Conservation (phyloP, 1,284 basidiomycete species). For the Anthracocystis walkeri region DNA sequence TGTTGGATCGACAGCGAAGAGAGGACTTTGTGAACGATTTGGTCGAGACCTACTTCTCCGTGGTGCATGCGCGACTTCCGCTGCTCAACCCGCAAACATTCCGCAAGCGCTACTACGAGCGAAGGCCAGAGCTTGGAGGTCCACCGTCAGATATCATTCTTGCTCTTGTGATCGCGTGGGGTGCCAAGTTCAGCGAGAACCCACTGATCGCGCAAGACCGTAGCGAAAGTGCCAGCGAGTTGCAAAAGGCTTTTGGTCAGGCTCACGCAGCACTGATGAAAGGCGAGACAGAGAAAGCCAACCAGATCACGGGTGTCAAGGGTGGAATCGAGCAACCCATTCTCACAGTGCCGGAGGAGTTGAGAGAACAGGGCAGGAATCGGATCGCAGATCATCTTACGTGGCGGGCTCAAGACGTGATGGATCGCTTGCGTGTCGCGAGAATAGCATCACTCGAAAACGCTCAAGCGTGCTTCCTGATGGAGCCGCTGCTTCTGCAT, state of each 20-base stretch:
- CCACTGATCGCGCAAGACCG: slow-evolving; percentile 82
- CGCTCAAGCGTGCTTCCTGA: slow-evolving; percentile 71
- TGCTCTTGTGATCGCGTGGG: slow-evolving; percentile 90
- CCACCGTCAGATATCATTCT: slow-evolving; percentile 77
- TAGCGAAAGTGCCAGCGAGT: slow-evolving; percentile 73
- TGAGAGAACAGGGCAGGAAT: slow-evolving; percentile 74
- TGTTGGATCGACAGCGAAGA: slow-evolving; percentile 47
- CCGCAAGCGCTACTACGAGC: slow-evolving; percentile 45
- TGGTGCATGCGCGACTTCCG: slow-evolving; percentile 56
- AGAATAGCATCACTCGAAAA: slow-evolving; percentile 83
- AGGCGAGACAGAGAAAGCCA: slow-evolving; percentile 44
- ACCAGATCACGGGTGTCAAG: slow-evolving; percentile 48
- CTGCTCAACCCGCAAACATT: slow-evolving; percentile 54
- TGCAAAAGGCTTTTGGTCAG: slow-evolving; percentile 37
- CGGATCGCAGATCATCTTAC: slow-evolving; percentile 81
- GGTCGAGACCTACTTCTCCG: slow-evolving; percentile 58
- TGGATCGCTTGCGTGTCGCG: slow-evolving; percentile 85
- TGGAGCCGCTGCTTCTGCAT: slow-evolving; percentile 52
- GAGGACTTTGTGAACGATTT: slow-evolving; percentile 55
- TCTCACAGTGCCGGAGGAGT: slow-evolving; percentile 43
- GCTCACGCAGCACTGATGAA: slow-evolving; percentile 44
- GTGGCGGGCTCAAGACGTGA: slow-evolving; percentile 70
- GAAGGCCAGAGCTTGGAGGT: slow-evolving; percentile 41
- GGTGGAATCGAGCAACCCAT: slow-evolving; percentile 53
- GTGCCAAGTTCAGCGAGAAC: slow-evolving; percentile 90